Evolutionary conservation across 768 basidiomycete species (phyloP).

Genomic region (Cystobasidium onofrii): DNA sequence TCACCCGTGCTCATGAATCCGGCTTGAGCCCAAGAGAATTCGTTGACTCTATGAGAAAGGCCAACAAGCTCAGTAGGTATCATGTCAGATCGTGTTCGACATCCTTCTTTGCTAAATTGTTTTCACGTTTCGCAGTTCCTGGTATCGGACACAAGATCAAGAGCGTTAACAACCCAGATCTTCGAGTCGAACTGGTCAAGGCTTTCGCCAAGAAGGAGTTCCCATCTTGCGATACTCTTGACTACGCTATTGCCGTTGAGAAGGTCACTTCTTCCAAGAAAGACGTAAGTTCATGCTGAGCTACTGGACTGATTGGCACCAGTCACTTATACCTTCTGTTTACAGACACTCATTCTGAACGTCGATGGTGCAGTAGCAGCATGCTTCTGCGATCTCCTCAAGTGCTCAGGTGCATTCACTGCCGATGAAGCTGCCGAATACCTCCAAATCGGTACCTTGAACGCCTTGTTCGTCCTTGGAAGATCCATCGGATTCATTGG

Average conservation of each 20-base stretch:
- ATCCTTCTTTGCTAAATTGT: neutral
- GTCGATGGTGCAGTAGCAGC: conserved; percentile 65
- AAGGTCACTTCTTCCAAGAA: conserved; percentile 97
- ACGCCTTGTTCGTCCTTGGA: conserved; percentile 93
- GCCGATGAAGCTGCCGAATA: conserved; percentile 94
- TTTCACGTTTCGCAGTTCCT: conserved; percentile 54
- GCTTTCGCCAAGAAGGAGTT: conserved; percentile 92
- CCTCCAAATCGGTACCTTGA: conserved; percentile 82
- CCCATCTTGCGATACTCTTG: conserved; percentile 63
- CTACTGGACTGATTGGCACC: conserved; percentile 8
- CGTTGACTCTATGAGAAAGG: conserved; percentile 58
- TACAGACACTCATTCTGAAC: conserved; percentile 71
- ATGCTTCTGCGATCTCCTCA: conserved; percentile 89
- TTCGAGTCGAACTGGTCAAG: conserved; percentile 55
- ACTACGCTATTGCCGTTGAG: conserved; percentile 79
- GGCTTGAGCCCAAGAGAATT: conserved; percentile 97
- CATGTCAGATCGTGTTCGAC: neutral
- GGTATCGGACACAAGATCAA: conserved; percentile 99
- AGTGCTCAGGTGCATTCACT: conserved; percentile 87
- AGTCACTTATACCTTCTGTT: neutral
- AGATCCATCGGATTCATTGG: conserved; percentile 97
- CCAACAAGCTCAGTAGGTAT: conserved; percentile 47
- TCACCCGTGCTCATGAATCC: conserved; percentile 79
- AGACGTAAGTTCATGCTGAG: conserved; percentile 58
- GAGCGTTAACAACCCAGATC: conserved; percentile 80